Evolutionary conservation across 2,329 filamentous ascomycete species (phyloP), one percentile per base, ranked within the genome.

Genomic region (Phialophora verrucosa): DNA sequence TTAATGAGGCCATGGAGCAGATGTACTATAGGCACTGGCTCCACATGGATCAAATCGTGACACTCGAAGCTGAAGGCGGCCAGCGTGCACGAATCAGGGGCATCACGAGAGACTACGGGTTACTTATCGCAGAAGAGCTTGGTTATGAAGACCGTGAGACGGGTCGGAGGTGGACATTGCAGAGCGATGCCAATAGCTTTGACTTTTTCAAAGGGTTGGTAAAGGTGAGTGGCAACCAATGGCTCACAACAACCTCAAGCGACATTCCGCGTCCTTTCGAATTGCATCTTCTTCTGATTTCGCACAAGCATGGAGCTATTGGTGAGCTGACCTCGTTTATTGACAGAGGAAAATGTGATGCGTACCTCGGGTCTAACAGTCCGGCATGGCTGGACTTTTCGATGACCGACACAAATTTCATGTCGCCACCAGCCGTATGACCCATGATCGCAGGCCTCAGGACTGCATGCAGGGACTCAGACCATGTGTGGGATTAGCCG

Each of bases 141-240:
- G 89, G 88, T 2, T 86, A 83, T 76, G 85, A 90, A 65, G 92
- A 92, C 69, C 83, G 88, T 61, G 82, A 84, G 1, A 97, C 91
- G 0, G 93, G 94, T 0, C 91, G 86, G 78, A 82, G 90, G 58
- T 94, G 91, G 86, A 87, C 90, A 73, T 79, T 99, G 79, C 93
- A 97, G 82, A 97, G 93, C 77, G 95, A 99, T 78, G 92, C 93
- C 76, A 99, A 99, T 75, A 97, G 93, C 77, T 99, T 99, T 81
- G 95, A 99, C 79, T 99, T 97, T 77, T 96, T 97, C 81, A 91
- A 87, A 75, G 95, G 95, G 0, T 75, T 99, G 73, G 82, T 99
- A 23, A 92, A 88, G 81, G 68, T 70, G 57, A 47, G 68, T 64
- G 25, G 25, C n/a, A 35, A 7, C 17, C n/a, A 4, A 17, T 29